Conservation (phyloP, 768 basidiomycete genomes). For the Saitozyma podzolica region DNA sequence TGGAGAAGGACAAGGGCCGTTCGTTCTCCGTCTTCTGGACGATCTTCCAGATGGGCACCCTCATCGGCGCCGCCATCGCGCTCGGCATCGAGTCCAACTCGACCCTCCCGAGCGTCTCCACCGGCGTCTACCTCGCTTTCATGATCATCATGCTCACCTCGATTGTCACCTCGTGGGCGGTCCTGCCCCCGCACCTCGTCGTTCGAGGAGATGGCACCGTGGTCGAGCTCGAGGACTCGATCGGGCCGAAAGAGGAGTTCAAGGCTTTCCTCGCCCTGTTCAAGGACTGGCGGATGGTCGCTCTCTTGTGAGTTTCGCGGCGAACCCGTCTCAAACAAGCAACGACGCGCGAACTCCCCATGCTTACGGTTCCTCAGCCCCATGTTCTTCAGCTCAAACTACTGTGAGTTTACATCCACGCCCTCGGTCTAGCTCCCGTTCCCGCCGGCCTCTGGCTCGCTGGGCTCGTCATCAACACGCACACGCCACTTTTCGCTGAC, state of each 20-base stretch:
- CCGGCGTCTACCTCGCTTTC: slow-evolving; percentile 53
- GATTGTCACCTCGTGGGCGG: slow-evolving; percentile 52
- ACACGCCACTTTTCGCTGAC: neutral
- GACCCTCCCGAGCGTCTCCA: slow-evolving; percentile 55
- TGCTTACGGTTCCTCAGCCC: slow-evolving; percentile 26
- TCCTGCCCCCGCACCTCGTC: slow-evolving; percentile 54
- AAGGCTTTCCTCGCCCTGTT: slow-evolving; percentile 43
- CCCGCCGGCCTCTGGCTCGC: no score
- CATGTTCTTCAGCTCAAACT: slow-evolving; percentile 58
- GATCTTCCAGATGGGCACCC: slow-evolving; percentile 60
- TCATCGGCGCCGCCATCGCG: slow-evolving; percentile 74
- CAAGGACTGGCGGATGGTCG: slow-evolving; percentile 56
- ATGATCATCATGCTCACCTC: slow-evolving; percentile 57
- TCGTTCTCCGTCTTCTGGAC: slow-evolving; percentile 62
- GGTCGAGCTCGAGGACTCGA: slow-evolving; percentile 52
- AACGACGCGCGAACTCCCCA: neutral
- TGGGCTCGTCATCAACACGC: neutral
- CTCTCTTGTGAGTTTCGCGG: slow-evolving; percentile 39
- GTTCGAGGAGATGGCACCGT: slow-evolving; percentile 56
- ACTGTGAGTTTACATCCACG: slow-evolving; percentile 18
- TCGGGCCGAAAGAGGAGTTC: slow-evolving; percentile 39
- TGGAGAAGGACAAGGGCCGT: slow-evolving; percentile 62
- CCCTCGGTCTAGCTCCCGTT: neutral
- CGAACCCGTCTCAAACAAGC: neutral
- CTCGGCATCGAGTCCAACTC: slow-evolving; percentile 60